Evolutionary conservation across 495 filamentous ascomycete genomes (phyloP).

Genomic region (Recurvomyces mirabilis): DNA sequence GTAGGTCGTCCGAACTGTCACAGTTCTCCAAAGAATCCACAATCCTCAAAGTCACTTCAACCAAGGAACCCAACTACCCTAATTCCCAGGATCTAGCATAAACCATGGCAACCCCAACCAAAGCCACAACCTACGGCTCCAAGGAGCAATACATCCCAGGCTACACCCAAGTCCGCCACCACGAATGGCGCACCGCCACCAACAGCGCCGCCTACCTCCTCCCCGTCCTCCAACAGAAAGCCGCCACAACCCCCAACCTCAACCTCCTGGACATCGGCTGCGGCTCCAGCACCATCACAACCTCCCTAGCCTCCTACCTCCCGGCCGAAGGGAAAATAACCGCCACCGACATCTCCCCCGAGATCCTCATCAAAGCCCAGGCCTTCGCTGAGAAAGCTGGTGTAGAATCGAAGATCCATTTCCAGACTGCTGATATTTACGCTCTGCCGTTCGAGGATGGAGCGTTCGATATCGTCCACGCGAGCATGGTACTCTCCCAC

Average conservation of each 20-base stretch:
- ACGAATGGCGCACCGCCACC: slow-evolving; percentile 29
- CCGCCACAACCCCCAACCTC: slow-evolving; percentile 3
- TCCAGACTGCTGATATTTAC: slow-evolving; percentile 31
- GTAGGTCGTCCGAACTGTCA: too few relatives aligned
- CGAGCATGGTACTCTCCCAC: slow-evolving; percentile 34
- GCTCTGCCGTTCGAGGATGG: slow-evolving; percentile 33
- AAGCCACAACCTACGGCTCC: too few relatives aligned
- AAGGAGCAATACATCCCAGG: slow-evolving; percentile 50
- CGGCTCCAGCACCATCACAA: slow-evolving; percentile 25
- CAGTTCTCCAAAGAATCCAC: too few relatives aligned
- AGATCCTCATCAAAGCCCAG: slow-evolving; percentile 30
- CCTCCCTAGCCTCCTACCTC: slow-evolving; percentile 29
- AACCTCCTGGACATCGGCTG: slow-evolving; percentile 20
- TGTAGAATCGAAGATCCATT: slow-evolving; percentile 31
- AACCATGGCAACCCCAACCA: too few relatives aligned
- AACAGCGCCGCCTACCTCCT: slow-evolving; percentile 20
- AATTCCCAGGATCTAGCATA: too few relatives aligned
- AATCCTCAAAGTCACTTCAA: too few relatives aligned
- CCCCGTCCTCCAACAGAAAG: slow-evolving; percentile 10
- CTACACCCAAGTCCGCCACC: slow-evolving; percentile 30
- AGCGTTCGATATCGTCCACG: slow-evolving; percentile 34
- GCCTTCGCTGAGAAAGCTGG: slow-evolving; percentile 24
- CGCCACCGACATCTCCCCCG: slow-evolving; percentile 33
- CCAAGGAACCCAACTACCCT: too few relatives aligned
- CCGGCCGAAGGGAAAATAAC: slow-evolving; percentile 33